Evolutionary conservation across 2,329 filamentous ascomycete species (phyloP), one percentile per base, ranked within the genome.

Genomic region (Verticillium alfalfae): DNA sequence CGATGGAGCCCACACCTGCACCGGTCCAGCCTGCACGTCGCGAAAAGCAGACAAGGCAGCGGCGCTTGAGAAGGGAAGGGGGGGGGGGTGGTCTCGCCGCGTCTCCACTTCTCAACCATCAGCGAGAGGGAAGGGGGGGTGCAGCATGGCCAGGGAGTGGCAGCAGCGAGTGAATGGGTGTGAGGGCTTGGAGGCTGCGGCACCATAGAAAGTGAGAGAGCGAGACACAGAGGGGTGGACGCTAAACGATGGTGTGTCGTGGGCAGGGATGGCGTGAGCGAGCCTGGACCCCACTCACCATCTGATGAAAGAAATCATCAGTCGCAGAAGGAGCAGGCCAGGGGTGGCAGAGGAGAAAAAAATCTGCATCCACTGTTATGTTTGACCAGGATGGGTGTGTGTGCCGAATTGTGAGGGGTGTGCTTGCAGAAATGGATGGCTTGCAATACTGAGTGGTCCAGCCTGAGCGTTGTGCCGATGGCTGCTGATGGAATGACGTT

Each of bases 31-130:
- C 45, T 52, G 45, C 45, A 52, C 18, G 45, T 22, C 45, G 45
- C 45, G 45, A 52, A 52, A 52, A 57, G 55, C 56, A 62, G 61
- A 61, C 63, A 61, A 62, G 61, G 63, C 63, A 61, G 63, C 61
- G 61, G 57, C 57, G 58, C 49, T 56, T n/a, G 38, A 36, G 34
- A 34, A 38, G 54, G 34, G 38, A 34, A 38, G 54, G 34, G 38
- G 39, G n/a, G 34, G 37, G 39, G n/a, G 34, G 37, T n/a, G 59
- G 49, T 34, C 36, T 54, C 8, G 10, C 16, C 16, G n/a, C 8
- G 10, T 22, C 49, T 22, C 36, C 36, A 37, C 36, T 37, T 37
- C 36, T 37, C 36, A 8, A 37, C 36, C 36, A 37, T 13, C 37
- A 34, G 18, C 31, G 36, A 22, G 34, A 34, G 36, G 26, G 45